These are phyloP conservation scores for Chaetomium strumarium DNA, from an alignment of 2,329 filamentous ascomycete genomes.

Conservation along the genomic window DNA sequence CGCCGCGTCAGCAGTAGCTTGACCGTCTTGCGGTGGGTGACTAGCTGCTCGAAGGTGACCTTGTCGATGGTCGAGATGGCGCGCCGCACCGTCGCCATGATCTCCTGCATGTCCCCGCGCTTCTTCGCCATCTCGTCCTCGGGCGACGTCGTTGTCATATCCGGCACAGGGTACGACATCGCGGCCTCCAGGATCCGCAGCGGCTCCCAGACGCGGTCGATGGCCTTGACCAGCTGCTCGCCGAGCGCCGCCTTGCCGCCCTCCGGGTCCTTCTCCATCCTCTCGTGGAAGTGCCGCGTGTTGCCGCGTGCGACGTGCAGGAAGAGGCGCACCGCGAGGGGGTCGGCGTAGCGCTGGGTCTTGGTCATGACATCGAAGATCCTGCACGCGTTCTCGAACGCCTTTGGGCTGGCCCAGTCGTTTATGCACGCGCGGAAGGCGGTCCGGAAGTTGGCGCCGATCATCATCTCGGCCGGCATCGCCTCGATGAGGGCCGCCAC, in stretches of 20 bases:
- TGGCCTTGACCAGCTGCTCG: conserved; percentile 44
- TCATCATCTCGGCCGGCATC: conserved; percentile 43
- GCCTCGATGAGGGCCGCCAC: conserved; percentile 53
- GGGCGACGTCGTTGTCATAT: conserved; percentile 21
- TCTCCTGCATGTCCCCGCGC: conserved; percentile 34
- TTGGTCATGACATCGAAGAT: conserved; percentile 60
- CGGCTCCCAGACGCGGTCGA: conserved; percentile 47
- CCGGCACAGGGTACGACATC: conserved; percentile 33
- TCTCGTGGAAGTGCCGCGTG: conserved; percentile 35
- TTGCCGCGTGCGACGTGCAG: conserved; percentile 49
- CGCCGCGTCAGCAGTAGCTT: conserved; percentile 29
- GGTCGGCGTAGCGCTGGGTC: conserved; percentile 41
- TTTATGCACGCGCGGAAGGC: conserved; percentile 68
- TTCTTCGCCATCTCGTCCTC: conserved; percentile 23
- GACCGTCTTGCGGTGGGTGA: not conserved
- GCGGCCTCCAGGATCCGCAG: conserved; percentile 33
- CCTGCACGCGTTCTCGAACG: conserved; percentile 57
- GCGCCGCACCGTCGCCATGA: conserved; percentile 39
- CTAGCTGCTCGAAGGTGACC: conserved; percentile 37
- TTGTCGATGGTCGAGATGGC: conserved; percentile 43
- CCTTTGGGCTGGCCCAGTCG: conserved; percentile 70
- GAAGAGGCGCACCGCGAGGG: conserved; percentile 48
- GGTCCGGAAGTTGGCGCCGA: conserved; percentile 57
- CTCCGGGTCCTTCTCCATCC: conserved; percentile 9
- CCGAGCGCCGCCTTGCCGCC: conserved; percentile 36